Evolutionary conservation across 108 stramenopile species (phyloP).

Genomic region (Parietichytrium sp.): DNA sequence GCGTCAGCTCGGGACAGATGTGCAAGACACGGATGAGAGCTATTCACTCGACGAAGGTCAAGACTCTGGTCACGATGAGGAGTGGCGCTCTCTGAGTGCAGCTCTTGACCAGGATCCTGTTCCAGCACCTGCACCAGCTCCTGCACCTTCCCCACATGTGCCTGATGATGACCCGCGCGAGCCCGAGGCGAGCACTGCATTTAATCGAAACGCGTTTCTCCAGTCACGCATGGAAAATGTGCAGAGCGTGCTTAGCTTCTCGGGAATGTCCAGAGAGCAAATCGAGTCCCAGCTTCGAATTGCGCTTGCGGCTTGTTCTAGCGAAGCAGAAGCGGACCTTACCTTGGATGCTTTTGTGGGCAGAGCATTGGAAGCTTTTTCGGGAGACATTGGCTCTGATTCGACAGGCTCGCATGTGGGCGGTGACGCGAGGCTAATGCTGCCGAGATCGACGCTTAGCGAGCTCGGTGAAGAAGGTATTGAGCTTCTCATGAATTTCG

Average conservation of each 20-base stretch:
- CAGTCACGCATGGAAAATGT: not conserved
- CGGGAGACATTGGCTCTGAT: no score
- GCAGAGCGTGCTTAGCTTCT: not conserved
- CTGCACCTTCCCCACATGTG: not conserved
- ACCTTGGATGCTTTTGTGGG: slow-evolving; percentile 8
- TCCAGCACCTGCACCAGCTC: not conserved
- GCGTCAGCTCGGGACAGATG: not conserved
- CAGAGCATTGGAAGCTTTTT: no score
- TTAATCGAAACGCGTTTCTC: not conserved
- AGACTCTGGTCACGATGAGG: not conserved
- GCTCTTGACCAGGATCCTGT: not conserved
- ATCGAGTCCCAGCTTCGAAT: not conserved
- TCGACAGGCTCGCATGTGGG: no score
- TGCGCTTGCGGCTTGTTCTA: not conserved
- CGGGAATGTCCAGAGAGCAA: not conserved
- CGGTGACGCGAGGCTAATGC: no score
- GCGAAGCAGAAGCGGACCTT: not conserved
- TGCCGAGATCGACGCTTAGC: no score
- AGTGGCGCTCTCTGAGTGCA: not conserved
- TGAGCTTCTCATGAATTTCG: no score
- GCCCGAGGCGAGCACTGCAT: not conserved
- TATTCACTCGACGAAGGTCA: not conserved
- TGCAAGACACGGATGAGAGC: not conserved
- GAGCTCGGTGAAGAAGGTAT: no score
- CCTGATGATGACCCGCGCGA: not conserved